These are phyloP conservation scores for Leptomonas pyrrhocoris DNA, from an alignment of 208 protist species.

Conservation along the genomic window DNA sequence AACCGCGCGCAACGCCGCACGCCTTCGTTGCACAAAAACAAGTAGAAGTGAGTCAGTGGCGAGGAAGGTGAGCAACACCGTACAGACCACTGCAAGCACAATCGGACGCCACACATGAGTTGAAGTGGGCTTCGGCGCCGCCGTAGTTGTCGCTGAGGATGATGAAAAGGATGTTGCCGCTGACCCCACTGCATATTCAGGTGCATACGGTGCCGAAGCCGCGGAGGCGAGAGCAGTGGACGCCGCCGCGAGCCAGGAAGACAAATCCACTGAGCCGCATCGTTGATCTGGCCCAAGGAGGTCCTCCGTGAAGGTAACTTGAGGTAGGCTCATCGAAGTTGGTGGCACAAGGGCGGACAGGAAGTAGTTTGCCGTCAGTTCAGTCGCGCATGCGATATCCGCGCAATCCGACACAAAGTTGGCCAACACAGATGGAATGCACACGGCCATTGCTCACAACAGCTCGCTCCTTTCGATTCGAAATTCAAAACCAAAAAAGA, in stretches of 20 bases:
- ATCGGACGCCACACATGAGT: conserved; percentile 14
- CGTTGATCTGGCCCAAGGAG: neutral
- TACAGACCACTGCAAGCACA: neutral
- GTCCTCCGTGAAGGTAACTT: neutral
- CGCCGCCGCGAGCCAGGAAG: neutral
- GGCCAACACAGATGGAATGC: neutral
- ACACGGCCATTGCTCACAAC: conserved; percentile 8
- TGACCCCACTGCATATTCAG: neutral
- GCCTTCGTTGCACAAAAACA: neutral
- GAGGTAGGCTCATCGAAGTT: neutral
- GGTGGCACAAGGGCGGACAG: neutral
- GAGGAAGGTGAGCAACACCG: conserved; percentile 1
- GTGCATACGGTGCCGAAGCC: neutral
- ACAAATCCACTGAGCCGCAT: conserved; percentile 26
- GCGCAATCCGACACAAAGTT: conserved; percentile 33
- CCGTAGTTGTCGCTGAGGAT: neutral
- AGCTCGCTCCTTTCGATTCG: neutral
- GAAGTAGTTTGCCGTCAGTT: conserved; percentile 9
- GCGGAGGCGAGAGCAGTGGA: neutral
- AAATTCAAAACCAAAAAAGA: no score
- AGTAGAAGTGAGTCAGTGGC: neutral
- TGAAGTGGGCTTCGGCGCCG: neutral
- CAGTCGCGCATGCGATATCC: conserved; percentile 22
- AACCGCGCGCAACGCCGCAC: neutral
- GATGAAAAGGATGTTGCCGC: neutral